Evolutionary conservation across 139 green algal species (phyloP).

Genomic region (Chlamydomonas incerta): DNA sequence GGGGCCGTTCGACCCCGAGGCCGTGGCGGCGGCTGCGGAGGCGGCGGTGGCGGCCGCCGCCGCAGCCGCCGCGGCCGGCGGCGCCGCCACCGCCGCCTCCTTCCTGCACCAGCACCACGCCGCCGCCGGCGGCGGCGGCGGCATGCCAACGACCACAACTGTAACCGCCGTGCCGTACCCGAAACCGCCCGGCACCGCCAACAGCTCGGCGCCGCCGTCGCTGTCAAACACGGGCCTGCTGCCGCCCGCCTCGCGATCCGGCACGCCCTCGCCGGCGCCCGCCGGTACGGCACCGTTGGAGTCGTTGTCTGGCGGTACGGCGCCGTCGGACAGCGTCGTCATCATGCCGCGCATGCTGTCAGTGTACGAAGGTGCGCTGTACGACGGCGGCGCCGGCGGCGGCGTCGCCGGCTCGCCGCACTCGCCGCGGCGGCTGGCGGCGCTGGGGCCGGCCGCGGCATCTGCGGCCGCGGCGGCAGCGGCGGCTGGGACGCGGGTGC

Average conservation of each 20-base stretch:
- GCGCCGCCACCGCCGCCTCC: not conserved
- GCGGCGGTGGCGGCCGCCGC: too few species aligned
- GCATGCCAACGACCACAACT: too few species aligned
- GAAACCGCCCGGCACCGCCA: too few species aligned
- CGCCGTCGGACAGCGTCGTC: not conserved
- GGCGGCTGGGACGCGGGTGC: not conserved
- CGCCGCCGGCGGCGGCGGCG: not conserved
- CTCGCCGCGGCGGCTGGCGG: not conserved
- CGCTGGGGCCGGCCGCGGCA: not conserved
- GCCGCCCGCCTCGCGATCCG: too few species aligned
- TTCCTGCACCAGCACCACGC: not conserved
- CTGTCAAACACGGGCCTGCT: too few species aligned
- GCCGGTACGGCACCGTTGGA: too few species aligned
- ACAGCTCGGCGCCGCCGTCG: too few species aligned
- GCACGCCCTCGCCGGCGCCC: too few species aligned
- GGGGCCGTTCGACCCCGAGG: too few species aligned
- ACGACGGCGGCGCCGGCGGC: not conserved
- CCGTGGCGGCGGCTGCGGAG: not conserved
- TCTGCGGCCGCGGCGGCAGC: not conserved
- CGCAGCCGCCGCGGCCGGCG: not conserved
- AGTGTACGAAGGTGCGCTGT: constrained; percentile 1
- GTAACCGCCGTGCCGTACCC: too few species aligned
- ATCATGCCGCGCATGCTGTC: constrained; percentile 36
- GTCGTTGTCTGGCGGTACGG: not conserved
- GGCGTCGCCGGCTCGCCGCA: too few species aligned